Evolutionary conservation across 495 filamentous ascomycete species (phyloP).

Genomic region (Penicilliopsis zonata): DNA sequence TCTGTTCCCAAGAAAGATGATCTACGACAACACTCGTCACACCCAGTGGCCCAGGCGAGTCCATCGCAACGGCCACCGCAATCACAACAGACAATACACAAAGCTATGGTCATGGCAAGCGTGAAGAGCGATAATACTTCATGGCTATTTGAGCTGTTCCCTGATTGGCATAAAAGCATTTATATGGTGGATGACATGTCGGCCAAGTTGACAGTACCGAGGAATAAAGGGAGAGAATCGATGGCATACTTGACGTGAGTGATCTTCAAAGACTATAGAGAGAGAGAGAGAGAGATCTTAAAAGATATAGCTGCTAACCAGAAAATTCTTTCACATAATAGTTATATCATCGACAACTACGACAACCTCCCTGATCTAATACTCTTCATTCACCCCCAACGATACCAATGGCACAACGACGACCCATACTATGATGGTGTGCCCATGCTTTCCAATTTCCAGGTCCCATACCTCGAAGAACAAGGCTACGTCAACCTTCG

Average conservation of each 20-base stretch:
- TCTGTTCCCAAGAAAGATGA: constrained; percentile 1
- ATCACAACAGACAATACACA: constrained; percentile 10
- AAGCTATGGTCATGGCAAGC: constrained; percentile 44
- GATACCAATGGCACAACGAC: constrained; percentile 54
- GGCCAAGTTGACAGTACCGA: constrained; percentile 33
- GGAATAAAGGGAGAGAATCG: constrained; percentile 46
- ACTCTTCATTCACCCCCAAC: constrained; percentile 50
- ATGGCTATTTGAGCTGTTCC: constrained; percentile 41
- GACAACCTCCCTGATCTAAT: constrained; percentile 43
- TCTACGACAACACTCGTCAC: constrained; percentile 1
- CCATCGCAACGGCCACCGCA: constrained; percentile 14
- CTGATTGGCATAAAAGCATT: constrained; percentile 36
- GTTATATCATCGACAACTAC: constrained; percentile 57
- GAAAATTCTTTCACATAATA: constrained; percentile 3
- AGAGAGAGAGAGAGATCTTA: not conserved
- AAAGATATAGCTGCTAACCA: too few relatives aligned
- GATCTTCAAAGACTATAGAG: constrained; percentile 9
- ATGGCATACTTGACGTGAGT: constrained; percentile 50
- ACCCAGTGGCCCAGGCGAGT: constrained; percentile 13
- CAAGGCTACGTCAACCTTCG: constrained; percentile 55
- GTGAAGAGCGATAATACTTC: constrained; percentile 39
- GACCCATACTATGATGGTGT: constrained; percentile 37
- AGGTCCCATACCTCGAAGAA: constrained; percentile 39
- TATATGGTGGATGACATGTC: constrained; percentile 39
- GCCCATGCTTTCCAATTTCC: constrained; percentile 39